phyloP scores from a whole-genome alignment of 495 filamentous ascomycete species.

The Neurospora cerealis region DNA sequence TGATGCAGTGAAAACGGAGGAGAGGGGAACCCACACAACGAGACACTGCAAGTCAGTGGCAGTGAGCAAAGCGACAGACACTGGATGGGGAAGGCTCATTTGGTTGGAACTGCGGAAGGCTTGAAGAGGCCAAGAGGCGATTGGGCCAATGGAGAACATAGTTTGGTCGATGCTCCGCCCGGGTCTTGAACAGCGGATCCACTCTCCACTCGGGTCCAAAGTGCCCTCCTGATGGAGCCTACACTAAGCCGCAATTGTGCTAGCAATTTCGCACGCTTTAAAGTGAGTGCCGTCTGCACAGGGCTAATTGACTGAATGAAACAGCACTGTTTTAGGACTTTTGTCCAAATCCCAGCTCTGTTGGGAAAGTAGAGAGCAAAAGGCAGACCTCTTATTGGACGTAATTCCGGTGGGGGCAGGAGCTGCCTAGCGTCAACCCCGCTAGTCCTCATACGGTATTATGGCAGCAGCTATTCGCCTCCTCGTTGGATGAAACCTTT shows the following conservation, averaged over 20 bases:
- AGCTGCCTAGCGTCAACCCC: background rate
- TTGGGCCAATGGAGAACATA: background rate
- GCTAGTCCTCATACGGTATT: background rate
- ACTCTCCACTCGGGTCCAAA: background rate
- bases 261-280: background rate
- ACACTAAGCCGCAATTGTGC: background rate
- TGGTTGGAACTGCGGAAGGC: background rate
- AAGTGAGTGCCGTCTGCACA: background rate
- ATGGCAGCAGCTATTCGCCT: too few relatives aligned
- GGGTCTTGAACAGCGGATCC: background rate
- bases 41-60: background rate
- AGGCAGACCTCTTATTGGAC: background rate
- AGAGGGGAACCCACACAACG: background rate
- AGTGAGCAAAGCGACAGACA: background rate
- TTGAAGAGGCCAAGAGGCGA: background rate
- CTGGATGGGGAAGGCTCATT: background rate
- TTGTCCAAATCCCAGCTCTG: background rate
- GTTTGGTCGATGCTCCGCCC: background rate
- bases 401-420: background rate
- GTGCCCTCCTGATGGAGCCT: background rate
- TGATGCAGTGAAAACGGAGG: background rate
- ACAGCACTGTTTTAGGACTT: background rate
- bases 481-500: background rate
- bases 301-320: background rate
- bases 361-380: background rate